A percentile compares a stretch with the other conserved stretches of the same genome.
phyloP scores from a whole-genome alignment of 352 stramenopile species.

The Phytophthora brassicae region DNA sequence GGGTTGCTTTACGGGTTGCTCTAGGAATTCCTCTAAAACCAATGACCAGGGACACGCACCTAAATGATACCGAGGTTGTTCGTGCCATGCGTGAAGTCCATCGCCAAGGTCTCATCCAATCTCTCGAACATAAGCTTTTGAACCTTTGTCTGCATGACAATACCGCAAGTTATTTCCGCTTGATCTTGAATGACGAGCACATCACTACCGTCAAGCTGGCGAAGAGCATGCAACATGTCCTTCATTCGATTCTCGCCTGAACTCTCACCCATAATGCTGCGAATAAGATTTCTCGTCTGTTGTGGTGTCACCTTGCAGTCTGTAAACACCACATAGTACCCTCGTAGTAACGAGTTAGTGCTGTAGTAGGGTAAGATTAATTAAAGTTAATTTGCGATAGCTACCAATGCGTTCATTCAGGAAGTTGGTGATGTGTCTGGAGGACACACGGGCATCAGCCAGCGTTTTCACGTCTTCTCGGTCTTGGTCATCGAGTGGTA shows the following conservation, averaged over 20 bases:
- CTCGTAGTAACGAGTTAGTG: neutral
- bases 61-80: neutral
- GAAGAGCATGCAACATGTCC: neutral
- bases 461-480: neutral
- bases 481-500: neutral
- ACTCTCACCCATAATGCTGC: neutral
- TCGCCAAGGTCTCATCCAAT: neutral
- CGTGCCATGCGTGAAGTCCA: neutral
- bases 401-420: neutral
- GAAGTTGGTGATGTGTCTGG: neutral
- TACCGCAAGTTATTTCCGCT: neutral
- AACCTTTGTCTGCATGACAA: neutral
- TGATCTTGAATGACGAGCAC: neutral
- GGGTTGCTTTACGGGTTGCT: too few species aligned
- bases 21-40: too few species aligned
- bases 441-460: neutral
- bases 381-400: neutral
- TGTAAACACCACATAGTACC: neutral
- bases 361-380: neutral
- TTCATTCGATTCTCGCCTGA: neutral
- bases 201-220: neutral
- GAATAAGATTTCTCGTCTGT: neutral
- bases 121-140: neutral
- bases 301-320: neutral
- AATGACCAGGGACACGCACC: neutral